Evolutionary conservation across 352 stramenopile genomes (phyloP).

Genomic region (Phytophthora vignae): DNA sequence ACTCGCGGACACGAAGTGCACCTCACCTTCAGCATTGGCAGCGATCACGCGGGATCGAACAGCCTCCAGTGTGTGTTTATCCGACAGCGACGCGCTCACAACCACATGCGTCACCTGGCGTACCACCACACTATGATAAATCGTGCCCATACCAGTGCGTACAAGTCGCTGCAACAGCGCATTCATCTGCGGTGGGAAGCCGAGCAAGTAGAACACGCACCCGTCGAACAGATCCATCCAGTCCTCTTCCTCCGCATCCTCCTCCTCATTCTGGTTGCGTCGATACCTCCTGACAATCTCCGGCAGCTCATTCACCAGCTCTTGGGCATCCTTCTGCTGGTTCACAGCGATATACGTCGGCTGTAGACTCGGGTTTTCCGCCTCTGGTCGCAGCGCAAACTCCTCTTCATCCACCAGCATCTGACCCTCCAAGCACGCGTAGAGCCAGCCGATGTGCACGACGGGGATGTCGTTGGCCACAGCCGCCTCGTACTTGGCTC

Average conservation of each 20-base stretch:
- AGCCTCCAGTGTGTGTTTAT: constrained; percentile 40
- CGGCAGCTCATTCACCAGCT: constrained; percentile 38
- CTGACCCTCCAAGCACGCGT: constrained; percentile 67
- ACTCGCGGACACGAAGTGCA: constrained; percentile 66
- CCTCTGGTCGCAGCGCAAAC: constrained; percentile 53
- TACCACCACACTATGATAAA: constrained; percentile 66
- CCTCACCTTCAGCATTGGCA: constrained; percentile 31
- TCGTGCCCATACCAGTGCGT: constrained; percentile 73
- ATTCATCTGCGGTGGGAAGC: constrained; percentile 55
- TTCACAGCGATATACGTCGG: constrained; percentile 45
- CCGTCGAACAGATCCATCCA: constrained; percentile 75
- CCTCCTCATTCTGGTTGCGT: not conserved
- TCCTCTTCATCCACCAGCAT: constrained; percentile 55
- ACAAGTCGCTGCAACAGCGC: constrained; percentile 56
- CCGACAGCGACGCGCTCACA: constrained; percentile 59
- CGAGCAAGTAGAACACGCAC: constrained; percentile 68
- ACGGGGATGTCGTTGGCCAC: constrained; percentile 66
- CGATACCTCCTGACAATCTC: constrained; percentile 42
- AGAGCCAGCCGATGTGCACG: constrained; percentile 74
- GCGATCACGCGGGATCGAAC: constrained; percentile 45
- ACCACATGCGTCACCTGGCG: constrained; percentile 75
- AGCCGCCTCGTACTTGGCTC: constrained; percentile 74
- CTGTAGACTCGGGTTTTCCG: constrained; percentile 22
- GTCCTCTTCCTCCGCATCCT: constrained; percentile 25
- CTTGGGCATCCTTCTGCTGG: constrained; percentile 47